phyloP scores from a whole-genome alignment of 768 basidiomycete species.

The Russula compacta region DNA sequence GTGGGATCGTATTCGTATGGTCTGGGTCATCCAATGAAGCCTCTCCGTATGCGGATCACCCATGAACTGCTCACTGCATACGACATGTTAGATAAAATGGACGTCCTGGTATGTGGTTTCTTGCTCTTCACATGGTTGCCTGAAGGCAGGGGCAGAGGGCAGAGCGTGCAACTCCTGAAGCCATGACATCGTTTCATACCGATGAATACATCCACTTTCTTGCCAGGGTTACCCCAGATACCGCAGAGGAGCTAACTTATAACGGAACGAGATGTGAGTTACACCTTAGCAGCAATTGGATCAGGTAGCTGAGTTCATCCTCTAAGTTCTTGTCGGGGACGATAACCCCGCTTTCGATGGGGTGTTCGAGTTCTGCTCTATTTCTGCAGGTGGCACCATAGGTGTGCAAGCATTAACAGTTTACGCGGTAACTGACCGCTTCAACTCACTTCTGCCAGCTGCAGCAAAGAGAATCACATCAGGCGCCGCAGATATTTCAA shows the following conservation, averaged over 20 bases:
- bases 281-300: background rate
- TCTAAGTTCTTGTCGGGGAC: slow-evolving; percentile 59
- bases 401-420: slow-evolving; percentile 32
- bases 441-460: slow-evolving; percentile 32
- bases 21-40: slow-evolving; percentile 90
- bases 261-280: slow-evolving; percentile 76
- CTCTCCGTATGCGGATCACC: slow-evolving; percentile 88
- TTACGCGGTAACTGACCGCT: background rate
- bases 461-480: slow-evolving; percentile 73
- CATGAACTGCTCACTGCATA: slow-evolving; percentile 89
- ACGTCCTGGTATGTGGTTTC: slow-evolving; percentile 64
- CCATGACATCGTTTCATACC: slow-evolving; percentile 91
- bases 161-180: slow-evolving; percentile 29
- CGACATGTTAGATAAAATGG: slow-evolving; percentile 90
- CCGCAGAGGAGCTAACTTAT: slow-evolving; percentile 74
- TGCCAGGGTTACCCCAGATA: slow-evolving; percentile 83
- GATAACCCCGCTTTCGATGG: slow-evolving; percentile 98
- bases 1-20: slow-evolving; percentile 76
- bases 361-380: slow-evolving; percentile 92
- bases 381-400: slow-evolving; percentile 92
- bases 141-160: slow-evolving; percentile 23
- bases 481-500: slow-evolving; percentile 72
- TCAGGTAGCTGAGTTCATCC: background rate
- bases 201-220: slow-evolving; percentile 98
- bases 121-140: background rate